Evolutionary conservation across 495 filamentous ascomycete genomes (phyloP), one percentile per base, ranked within the genome.

Genomic region (Penicillium soppii): DNA sequence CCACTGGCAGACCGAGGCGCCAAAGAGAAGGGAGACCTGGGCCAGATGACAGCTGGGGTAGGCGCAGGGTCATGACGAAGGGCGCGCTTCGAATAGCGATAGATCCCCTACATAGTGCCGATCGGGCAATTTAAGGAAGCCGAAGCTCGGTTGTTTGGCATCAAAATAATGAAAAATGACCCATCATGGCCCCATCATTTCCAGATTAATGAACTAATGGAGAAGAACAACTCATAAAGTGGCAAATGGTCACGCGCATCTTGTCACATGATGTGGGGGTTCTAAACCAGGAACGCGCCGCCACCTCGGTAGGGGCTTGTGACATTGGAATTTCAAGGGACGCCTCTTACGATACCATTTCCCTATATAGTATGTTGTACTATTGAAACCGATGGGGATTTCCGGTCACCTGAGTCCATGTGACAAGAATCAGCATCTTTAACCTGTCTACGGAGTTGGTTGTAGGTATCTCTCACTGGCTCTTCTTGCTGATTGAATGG

Each of bases 161-260:
- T n/a, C n/a, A n/a, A n/a, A n/a, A n/a, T n/a, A n/a, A n/a, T n/a
- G n/a, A n/a, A n/a, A n/a, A 35, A 2, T 10, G 10, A 35, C 32
- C 40, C 23, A 42, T 17, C 16, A 25, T 25, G 38, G 25, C 38
- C 19, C 10, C 20, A 37, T 37, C 20, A 3, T 37, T 19, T 40
- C 20, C 21, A 40, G 21, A n/a, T 15, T 53, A 46, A 40, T 4
- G 8, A 29, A 37, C 13, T n/a, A 36, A 29, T 27, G 25, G 37
- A 40, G 38, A 42, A 37, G 6, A 43, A 36, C 36, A 48, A 30
- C 47, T 49, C 47, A 49, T 35, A 52, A 39, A 32, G 58, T 61
- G 61, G 54, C 50, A 26, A 58, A 32, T 32, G 55, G 49, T 63
- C 58, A 61, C 58, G 58, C 54, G 61, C 35, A 41, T 21, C 41